Evolutionary conservation across 2,329 filamentous ascomycete genomes (phyloP).

Genomic region (Aureobasidium sp.): DNA sequence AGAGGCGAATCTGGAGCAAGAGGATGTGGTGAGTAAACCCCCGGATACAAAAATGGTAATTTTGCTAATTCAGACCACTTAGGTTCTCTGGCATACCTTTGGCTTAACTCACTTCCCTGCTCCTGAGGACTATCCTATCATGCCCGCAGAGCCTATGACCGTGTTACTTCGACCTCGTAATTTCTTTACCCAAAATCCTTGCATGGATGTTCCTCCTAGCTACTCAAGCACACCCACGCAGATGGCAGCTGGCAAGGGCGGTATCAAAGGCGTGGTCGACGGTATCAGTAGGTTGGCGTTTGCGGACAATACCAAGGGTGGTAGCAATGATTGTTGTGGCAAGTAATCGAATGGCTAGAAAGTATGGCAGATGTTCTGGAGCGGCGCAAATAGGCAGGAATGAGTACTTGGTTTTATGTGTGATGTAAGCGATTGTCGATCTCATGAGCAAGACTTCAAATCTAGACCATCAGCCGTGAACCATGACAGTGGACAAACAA

Average conservation of each 20-base stretch:
- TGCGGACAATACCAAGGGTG: slow-evolving; percentile 30
- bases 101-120: slow-evolving; percentile 83
- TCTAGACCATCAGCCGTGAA: not conserved
- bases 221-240: slow-evolving; percentile 68
- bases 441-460: not conserved
- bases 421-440: not conserved
- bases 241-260: slow-evolving; percentile 36
- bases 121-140: slow-evolving; percentile 86
- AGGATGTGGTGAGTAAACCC: slow-evolving; percentile 52
- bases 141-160: slow-evolving; percentile 71
- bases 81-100: slow-evolving; percentile 77
- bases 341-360: not conserved
- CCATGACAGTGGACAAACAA: not conserved
- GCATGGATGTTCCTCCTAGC: slow-evolving; percentile 71
- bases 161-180: slow-evolving; percentile 70
- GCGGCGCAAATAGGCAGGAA: not conserved
- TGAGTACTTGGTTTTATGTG: not conserved
- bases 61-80: not conserved
- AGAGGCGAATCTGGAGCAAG: slow-evolving; percentile 56
- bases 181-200: slow-evolving; percentile 76
- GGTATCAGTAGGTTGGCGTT: slow-evolving; percentile 44
- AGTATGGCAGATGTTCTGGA: not conserved
- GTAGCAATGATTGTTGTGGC: slow-evolving; percentile 22
- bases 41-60: not conserved
- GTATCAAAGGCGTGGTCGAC: slow-evolving; percentile 40